Evolutionary conservation across 2,329 filamentous ascomycete species (phyloP).

Genomic region (Xylariaceae sp.): DNA sequence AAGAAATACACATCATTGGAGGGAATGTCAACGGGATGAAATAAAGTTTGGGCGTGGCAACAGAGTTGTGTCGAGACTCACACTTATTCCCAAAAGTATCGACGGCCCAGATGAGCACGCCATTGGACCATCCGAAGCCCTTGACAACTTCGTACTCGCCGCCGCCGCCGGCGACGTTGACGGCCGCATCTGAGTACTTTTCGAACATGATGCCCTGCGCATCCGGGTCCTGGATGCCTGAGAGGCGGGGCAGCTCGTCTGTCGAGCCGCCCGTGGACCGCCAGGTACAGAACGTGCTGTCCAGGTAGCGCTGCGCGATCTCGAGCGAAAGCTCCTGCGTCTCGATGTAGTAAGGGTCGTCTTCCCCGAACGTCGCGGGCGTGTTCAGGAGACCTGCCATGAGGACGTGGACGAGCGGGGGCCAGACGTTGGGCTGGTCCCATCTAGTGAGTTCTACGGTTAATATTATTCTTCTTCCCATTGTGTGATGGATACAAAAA

Average conservation of each 20-base stretch:
- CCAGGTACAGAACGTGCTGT: constrained; percentile 66
- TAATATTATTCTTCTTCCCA: too few species aligned
- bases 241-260: constrained; percentile 43
- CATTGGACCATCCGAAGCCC: constrained; percentile 67
- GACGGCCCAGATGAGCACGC: constrained; percentile 60
- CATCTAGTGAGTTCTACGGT: constrained; percentile 37
- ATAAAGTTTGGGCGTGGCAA: too few species aligned
- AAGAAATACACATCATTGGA: neutral
- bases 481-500: too few species aligned
- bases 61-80: too few species aligned
- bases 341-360: constrained; percentile 48
- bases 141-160: constrained; percentile 66
- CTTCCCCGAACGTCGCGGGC: constrained; percentile 47
- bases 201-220: constrained; percentile 60
- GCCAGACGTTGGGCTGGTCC: constrained; percentile 68
- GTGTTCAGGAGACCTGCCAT: constrained; percentile 58
- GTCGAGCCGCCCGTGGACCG: constrained; percentile 60
- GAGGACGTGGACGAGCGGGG: constrained; percentile 58
- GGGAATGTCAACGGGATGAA: too few species aligned
- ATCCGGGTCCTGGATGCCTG: constrained; percentile 37
- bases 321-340: constrained; percentile 51
- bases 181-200: constrained; percentile 58
- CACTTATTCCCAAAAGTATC: constrained; percentile 53
- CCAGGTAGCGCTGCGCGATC: constrained; percentile 60
- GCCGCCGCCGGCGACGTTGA: constrained; percentile 56